Conservation (phyloP, 331 rosid genomes). For the Erythrophleum ivorense region DNA sequence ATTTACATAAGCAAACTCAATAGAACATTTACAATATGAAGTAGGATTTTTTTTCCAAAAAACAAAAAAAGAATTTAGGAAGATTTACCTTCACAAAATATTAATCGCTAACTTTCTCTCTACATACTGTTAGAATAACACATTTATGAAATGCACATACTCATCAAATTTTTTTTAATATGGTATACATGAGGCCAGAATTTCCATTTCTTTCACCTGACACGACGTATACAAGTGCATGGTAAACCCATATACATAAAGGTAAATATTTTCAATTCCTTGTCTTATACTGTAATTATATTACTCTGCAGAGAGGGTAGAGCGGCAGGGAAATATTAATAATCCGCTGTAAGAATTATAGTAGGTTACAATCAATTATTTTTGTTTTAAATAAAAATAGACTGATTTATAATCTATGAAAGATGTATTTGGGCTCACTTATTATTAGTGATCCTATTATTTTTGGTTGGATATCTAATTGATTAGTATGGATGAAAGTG, state of each 20-base stretch:
- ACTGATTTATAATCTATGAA: no score
- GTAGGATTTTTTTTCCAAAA: no score
- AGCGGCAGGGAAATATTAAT: background rate
- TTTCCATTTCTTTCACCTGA: background rate
- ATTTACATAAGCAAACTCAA: no score
- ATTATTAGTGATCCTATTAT: no score
- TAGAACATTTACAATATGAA: no score
- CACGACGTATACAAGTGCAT: background rate
- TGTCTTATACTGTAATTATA: background rate
- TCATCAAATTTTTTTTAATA: background rate
- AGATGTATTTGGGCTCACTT: no score
- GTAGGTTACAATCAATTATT: no score
- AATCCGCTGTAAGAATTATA: no score
- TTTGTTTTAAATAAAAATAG: no score
- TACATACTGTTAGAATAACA: background rate
- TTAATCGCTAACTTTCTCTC: background rate
- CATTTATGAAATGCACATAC: background rate
- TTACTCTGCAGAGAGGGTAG: background rate
- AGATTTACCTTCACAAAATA: background rate
- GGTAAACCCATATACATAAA: background rate
- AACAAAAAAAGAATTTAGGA: background rate
- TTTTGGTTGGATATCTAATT: no score
- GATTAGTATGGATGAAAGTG: no score
- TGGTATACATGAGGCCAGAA: background rate
- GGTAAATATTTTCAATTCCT: background rate